A percentile compares a stretch with the other conserved stretches of the same genome.
Conservation (phyloP, 192 early-diverging fungal genomes). For the Coemansia sp. region DNA sequence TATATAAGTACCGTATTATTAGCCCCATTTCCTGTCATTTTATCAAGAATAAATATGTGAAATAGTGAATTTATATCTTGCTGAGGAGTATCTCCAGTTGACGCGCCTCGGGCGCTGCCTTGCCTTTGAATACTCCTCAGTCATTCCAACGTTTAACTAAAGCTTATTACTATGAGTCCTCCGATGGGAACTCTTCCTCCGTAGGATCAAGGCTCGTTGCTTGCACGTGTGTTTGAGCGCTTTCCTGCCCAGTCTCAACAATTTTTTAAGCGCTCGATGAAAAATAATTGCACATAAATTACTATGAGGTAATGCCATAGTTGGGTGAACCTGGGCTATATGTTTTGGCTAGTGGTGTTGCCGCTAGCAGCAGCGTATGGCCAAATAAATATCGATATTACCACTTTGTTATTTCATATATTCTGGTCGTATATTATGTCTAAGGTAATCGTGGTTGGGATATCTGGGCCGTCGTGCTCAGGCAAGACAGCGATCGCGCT, state of each 20-base stretch:
- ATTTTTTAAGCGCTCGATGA: too few relatives aligned
- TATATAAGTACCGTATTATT: not conserved
- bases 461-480: slow-evolving; percentile 69
- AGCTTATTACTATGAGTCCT: too few relatives aligned
- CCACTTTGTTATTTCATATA: not conserved
- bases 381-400: not conserved
- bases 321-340: not conserved
- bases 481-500: slow-evolving; percentile 74
- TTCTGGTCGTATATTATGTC: slow-evolving; percentile 20
- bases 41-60: not conserved
- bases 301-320: not conserved
- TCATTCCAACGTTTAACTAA: too few relatives aligned
- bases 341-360: not conserved
- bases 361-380: not conserved
- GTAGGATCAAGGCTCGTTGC: too few relatives aligned
- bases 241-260: not conserved
- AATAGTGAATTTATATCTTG: too few relatives aligned
- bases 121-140: too few relatives aligned
- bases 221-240: not conserved
- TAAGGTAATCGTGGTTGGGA: slow-evolving; percentile 44
- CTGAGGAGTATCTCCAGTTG: too few relatives aligned
- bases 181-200: too few relatives aligned
- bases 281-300: not conserved
- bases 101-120: too few relatives aligned
- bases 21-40: not conserved